Base-by-base conservation (phyloP, 192 early-diverging fungal genomes). In the Coemansia biformis region DNA sequence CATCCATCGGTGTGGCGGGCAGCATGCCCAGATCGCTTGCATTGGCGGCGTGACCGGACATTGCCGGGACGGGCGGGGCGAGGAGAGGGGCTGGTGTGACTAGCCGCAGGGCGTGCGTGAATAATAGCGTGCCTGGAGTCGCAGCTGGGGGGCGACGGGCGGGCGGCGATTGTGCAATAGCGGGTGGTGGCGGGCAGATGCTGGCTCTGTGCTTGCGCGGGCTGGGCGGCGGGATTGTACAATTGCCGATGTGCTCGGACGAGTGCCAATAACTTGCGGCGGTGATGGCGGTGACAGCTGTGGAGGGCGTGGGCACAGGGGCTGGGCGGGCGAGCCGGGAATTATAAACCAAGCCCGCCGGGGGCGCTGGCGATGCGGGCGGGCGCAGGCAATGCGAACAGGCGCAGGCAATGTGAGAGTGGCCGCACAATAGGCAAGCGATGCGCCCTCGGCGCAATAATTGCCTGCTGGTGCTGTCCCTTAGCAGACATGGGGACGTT, bases 11-110 rank as follows among this genome's bases (percentile, higher is more conserved):
- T n/a, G n/a, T n/a, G 7, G 26, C 26, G 36, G 44, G 59, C 26
- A 43, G 43, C 34, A 26, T 35, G 42, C 37, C 37, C 46, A 54
- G 59, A 63, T 63, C 59, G 51, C 37, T 48, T 49, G 59, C 59
- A 63, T 54, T 36, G 28, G 35, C 16, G 6, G 36, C 29, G 34
- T 53, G 51, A 16, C 48, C 38, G 30, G 26, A 38, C 63, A 66
- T 66, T 40, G 45, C 38, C 38, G 8, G 42, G 29, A 29, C 30
- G 48, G 33, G 30, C 23, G 43, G 9, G 57, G 37, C 24, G 23
- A 30, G 36, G 24, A 23, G 45, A 37, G 24, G 3, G 24, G 24
- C 6, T 2, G 28, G 14, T 21, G 43, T n/a, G n/a, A n/a, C n/a
- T n/a, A n/a, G n/a, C n/a, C n/a, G n/a, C n/a, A n/a, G n/a, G n/a